Base-by-base conservation (phyloP, 208 protist species). In the Spongospora subterranea region DNA sequence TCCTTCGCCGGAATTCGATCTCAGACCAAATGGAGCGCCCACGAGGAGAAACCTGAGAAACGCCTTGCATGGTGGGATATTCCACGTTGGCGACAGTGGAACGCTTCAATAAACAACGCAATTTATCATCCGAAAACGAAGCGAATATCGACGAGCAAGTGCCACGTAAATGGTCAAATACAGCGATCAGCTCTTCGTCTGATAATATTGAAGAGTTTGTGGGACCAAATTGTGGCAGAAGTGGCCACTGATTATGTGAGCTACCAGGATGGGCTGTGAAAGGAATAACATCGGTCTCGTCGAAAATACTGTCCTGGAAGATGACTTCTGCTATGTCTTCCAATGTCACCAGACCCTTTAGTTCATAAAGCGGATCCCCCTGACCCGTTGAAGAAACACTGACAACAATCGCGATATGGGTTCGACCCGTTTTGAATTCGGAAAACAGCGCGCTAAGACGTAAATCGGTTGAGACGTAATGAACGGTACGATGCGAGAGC, bases 291-390 rank as follows among this genome's bases (percentile, higher is more conserved):
- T 92, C 90, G 35, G 0, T 88, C 64, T 92, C 91, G 64, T 92
- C 91, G 6, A 90, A 50, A 64, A 92, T 92, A 77, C 92, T 89
- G 53, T 88, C 82, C 92, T 94, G 92, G 32, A 94, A 39, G 0
- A 94, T 76, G 38, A 92, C 93, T 88, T 94, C 93, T 35, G 94
- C 45, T 13, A 94, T 88, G 60, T 94, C 93, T 64, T 94, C 93
- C 1, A 94, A 66, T 17, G 93, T 94, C 88, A 94, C 89, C 64
- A 94, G 94, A 54, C 93, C 93, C 41, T 46, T 41, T 39, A 91
- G 29, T 29, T 88, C 45, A n/a, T 89, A 91, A 45, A 60, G 53
- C 35, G 90, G 90, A 40, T 91, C 90, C 40, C 41, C 6, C 0
- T 35, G 35, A 39, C 43, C 1, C 24, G 13, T 46, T 0, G 43